A percentile compares a stretch with the other conserved stretches of the same genome.
Evolutionary conservation across 1,139 yeast species (phyloP).

Genomic region (Hansenula sp.): DNA sequence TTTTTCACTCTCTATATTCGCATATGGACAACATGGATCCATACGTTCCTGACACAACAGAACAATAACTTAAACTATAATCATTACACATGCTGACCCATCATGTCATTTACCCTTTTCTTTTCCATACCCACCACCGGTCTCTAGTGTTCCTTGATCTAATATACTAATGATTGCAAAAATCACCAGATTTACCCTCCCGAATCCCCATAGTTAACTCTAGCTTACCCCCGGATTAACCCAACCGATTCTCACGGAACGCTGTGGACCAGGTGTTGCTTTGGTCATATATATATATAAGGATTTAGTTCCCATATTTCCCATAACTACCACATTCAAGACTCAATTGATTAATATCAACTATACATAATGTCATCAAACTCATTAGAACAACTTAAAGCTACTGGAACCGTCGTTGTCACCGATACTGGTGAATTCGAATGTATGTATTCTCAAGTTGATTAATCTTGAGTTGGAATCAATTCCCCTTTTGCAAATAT

Average conservation of each 20-base stretch:
- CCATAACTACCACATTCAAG: background rate
- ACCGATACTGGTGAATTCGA: slow-evolving; percentile 99
- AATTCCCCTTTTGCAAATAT: no score
- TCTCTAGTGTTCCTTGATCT: no score
- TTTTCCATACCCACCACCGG: background rate
- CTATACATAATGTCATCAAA: slow-evolving; percentile 44
- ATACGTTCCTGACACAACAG: background rate
- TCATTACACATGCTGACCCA: background rate
- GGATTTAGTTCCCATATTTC: background rate
- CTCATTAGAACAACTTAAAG: slow-evolving; percentile 90
- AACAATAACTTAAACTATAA: background rate
- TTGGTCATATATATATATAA: background rate
- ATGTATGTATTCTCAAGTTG: no score
- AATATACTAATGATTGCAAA: no score
- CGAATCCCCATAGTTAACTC: background rate
- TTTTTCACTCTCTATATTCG: background rate
- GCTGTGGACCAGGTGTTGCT: slow-evolving; percentile 3
- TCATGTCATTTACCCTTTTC: background rate
- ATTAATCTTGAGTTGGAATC: no score
- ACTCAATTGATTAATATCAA: background rate
- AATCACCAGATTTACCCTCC: background rate
- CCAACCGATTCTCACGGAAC: background rate
- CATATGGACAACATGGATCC: background rate
- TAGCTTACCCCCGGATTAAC: background rate
- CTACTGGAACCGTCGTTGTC: slow-evolving; percentile 93